Percentiles rank a stretch among this genome's conserved stretches.
These are phyloP conservation scores for Starmerella davenportii DNA, from an alignment of 805 yeast genomes.

Conservation along the genomic window DNA sequence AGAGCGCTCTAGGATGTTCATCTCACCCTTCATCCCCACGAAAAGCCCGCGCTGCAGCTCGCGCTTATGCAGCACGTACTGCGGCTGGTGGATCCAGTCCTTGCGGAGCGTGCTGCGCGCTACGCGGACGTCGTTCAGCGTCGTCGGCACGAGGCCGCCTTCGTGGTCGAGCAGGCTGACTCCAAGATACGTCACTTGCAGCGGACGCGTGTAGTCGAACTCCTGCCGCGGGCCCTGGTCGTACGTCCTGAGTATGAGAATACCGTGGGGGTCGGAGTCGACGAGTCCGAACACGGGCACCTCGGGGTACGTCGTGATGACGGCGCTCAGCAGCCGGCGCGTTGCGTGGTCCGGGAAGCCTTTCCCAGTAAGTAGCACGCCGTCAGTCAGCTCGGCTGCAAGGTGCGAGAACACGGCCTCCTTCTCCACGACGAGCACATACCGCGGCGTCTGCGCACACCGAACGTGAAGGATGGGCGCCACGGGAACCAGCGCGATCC, in stretches of 20 bases:
- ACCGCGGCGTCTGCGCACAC: conserved; percentile 17
- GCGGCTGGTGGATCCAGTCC: conserved; percentile 14
- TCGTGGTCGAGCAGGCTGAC: conserved; percentile 27
- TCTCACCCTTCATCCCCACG: conserved; percentile 38
- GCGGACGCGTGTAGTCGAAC: conserved; percentile 3
- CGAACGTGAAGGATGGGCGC: conserved; percentile 16
- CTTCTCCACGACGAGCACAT: conserved; percentile 33
- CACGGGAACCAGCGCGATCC: conserved; percentile 23
- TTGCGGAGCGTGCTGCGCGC: conserved; percentile 21
- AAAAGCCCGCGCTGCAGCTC: conserved; percentile 39
- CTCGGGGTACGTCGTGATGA: conserved; percentile 20
- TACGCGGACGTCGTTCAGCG: conserved; percentile 21
- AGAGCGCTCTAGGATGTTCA: conserved; percentile 27
- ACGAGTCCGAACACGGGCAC: conserved; percentile 32
- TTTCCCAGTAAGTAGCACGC: conserved; percentile 37
- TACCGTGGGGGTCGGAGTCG: conserved; percentile 51
- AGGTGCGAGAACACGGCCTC: conserved; percentile 30
- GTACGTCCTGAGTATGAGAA: conserved; percentile 31
- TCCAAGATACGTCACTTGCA: conserved; percentile 24
- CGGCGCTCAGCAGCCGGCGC: conserved; percentile 24
- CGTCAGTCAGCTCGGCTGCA: conserved; percentile 14
- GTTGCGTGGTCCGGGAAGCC: conserved; percentile 51
- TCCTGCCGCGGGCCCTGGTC: conserved; percentile 16
- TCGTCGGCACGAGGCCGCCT: conserved; percentile 14
- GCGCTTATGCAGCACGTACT: conserved; percentile 19